A percentile compares a stretch with the other conserved stretches of the same genome.
Evolutionary conservation across 352 stramenopile species (phyloP).

Genomic region (Phytopythium litorale): DNA sequence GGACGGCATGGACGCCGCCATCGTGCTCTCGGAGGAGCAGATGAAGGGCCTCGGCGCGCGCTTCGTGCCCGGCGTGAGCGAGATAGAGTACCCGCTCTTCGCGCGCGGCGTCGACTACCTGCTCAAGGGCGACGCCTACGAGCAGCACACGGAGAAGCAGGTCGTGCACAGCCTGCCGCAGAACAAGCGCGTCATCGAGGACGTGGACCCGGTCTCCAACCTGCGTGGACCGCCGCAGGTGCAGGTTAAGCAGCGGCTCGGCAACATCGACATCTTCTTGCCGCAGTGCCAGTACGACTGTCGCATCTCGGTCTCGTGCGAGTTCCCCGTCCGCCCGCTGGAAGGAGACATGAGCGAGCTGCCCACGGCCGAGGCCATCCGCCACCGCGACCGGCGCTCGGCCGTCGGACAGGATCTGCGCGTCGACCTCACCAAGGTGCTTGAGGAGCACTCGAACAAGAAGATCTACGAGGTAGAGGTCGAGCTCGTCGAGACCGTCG

Average conservation of each 20-base stretch:
- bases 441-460: slow-evolving; percentile 72
- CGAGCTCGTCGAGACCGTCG: slow-evolving; percentile 58
- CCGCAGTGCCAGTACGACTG: slow-evolving; percentile 84
- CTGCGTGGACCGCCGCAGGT: slow-evolving; percentile 40
- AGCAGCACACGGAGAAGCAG: slow-evolving; percentile 75
- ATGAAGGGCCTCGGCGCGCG: slow-evolving; percentile 79
- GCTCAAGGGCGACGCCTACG: slow-evolving; percentile 65
- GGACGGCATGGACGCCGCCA: slow-evolving; percentile 65
- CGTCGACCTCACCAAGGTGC: slow-evolving; percentile 81
- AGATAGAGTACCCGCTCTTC: slow-evolving; percentile 70
- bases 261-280: slow-evolving; percentile 85
- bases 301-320: slow-evolving; percentile 79
- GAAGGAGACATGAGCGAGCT: slow-evolving; percentile 55
- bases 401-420: slow-evolving; percentile 73
- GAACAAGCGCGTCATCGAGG: slow-evolving; percentile 75
- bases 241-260: slow-evolving; percentile 80
- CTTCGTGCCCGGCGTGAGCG: slow-evolving; percentile 70
- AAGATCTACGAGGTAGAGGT: slow-evolving; percentile 76
- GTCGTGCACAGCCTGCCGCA: slow-evolving; percentile 75
- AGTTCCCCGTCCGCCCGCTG: slow-evolving; percentile 60
- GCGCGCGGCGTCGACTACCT: slow-evolving; percentile 59
- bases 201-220: slow-evolving; percentile 60
- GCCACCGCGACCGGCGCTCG: slow-evolving; percentile 75
- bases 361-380: slow-evolving; percentile 64
- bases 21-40: slow-evolving; percentile 65